phyloP scores from a whole-genome alignment of 176 grass and related monocot species.

The Microstegium vimineum region DNA sequence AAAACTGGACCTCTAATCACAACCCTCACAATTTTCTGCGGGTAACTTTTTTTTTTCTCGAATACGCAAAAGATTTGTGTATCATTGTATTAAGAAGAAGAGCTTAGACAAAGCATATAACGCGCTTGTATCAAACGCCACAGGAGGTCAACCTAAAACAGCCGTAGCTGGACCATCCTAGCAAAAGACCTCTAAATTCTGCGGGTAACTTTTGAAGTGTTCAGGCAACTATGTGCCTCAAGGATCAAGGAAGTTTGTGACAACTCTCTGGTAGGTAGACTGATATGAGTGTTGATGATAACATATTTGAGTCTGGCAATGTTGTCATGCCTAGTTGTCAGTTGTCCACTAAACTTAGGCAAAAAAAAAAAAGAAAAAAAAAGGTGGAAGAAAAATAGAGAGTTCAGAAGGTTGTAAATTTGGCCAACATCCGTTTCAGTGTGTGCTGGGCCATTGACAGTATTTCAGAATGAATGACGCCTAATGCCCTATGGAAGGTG shows the following conservation, averaged over 20 bases:
- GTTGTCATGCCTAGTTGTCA: background rate
- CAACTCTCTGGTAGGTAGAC: background rate
- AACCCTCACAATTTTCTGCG: background rate
- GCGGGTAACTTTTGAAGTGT: background rate
- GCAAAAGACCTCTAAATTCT: no score
- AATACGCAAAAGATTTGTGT: no score
- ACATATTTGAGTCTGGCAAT: background rate
- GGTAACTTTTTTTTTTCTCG: background rate
- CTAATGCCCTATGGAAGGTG: background rate
- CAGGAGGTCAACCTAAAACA: no score
- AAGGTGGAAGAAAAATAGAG: background rate
- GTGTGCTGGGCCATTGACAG: background rate
- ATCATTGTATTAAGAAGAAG: no score
- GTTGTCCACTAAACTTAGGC: background rate
- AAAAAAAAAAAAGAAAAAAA: background rate
- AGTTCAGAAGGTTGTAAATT: background rate
- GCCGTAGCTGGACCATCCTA: no score
- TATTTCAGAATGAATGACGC: background rate
- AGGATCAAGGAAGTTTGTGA: conserved; percentile 4
- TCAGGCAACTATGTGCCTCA: background rate
- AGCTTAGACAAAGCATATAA: no score
- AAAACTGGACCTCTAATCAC: background rate
- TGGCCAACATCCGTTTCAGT: background rate
- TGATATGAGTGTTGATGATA: background rate
- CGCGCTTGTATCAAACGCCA: no score